phyloP scores from a whole-genome alignment of 1,284 basidiomycete species.

The Papiliotrema terrestris region DNA sequence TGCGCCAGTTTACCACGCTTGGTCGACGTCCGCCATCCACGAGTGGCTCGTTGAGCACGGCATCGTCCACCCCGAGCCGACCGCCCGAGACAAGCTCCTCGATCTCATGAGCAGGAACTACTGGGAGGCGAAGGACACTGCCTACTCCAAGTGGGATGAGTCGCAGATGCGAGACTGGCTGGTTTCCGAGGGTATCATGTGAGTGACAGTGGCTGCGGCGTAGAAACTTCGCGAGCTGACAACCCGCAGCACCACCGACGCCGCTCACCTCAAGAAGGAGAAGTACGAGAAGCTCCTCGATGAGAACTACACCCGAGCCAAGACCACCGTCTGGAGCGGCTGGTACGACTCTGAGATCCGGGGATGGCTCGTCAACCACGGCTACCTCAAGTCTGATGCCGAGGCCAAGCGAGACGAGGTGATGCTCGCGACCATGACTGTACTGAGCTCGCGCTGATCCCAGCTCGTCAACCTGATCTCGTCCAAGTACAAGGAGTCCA shows the following conservation, averaged over 20 bases:
- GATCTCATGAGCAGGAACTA: conserved; percentile 75
- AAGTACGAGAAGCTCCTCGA: conserved; percentile 71
- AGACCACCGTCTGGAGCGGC: conserved; percentile 64
- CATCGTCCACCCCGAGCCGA: conserved; percentile 60
- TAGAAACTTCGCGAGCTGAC: conserved; percentile 23
- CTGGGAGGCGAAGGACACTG: conserved; percentile 60
- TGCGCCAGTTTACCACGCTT: conserved; percentile 70
- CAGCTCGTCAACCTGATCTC: conserved; percentile 30
- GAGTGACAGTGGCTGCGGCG: conserved; percentile 10
- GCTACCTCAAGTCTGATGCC: conserved; percentile 64
- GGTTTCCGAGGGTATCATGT: conserved; percentile 49
- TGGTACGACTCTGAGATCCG: conserved; percentile 78
- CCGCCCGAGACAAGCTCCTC: conserved; percentile 66
- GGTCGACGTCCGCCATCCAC: conserved; percentile 81
- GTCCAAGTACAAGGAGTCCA: conserved; percentile 48
- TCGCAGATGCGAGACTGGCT: conserved; percentile 50
- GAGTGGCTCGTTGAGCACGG: conserved; percentile 79
- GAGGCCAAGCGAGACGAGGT: conserved; percentile 70
- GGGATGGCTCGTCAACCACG: conserved; percentile 71
- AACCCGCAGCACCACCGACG: conserved; percentile 52
- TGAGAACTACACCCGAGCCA: conserved; percentile 69
- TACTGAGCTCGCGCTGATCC: background rate
- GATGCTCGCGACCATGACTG: conserved; percentile 13
- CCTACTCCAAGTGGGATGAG: conserved; percentile 65
- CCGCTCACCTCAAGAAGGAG: conserved; percentile 62